A percentile compares a stretch with the other conserved stretches of the same genome.
Conservation (phyloP, 495 filamentous ascomycete genomes). For the Friedmanniomyces simplex region DNA sequence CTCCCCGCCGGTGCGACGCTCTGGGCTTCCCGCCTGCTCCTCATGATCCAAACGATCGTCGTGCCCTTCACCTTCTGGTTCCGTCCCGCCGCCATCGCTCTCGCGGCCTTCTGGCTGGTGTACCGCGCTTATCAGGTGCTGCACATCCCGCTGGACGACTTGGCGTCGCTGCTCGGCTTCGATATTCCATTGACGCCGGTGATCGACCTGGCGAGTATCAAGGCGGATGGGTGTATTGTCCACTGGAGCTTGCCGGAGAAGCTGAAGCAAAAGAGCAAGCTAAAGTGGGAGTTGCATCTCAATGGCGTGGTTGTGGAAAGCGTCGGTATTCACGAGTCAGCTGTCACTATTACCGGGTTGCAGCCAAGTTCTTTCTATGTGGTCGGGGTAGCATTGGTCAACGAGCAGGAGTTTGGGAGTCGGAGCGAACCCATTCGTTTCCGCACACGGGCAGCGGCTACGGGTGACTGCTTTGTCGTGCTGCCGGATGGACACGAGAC, state of each 20-base stretch:
- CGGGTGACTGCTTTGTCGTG: slow-evolving; percentile 24
- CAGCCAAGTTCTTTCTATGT: slow-evolving; percentile 83
- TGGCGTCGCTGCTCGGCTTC: slow-evolving; percentile 81
- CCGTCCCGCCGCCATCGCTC: neutral
- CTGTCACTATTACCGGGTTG: slow-evolving; percentile 76
- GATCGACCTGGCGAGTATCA: slow-evolving; percentile 84
- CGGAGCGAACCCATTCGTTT: slow-evolving; percentile 76
- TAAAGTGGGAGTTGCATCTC: slow-evolving; percentile 82
- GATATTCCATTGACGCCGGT: slow-evolving; percentile 85
- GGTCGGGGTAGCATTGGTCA: slow-evolving; percentile 80
- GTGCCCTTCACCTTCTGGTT: slow-evolving; percentile 10
- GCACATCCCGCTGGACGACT: slow-evolving; percentile 77
- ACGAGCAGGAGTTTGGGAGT: slow-evolving; percentile 80
- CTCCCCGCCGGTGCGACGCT: neutral
- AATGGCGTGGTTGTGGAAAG: slow-evolving; percentile 58
- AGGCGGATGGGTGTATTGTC: slow-evolving; percentile 73
- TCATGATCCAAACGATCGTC: slow-evolving; percentile 1
- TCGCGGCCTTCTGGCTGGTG: slow-evolving; percentile 24
- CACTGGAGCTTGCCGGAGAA: slow-evolving; percentile 78
- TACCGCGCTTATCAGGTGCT: slow-evolving; percentile 76
- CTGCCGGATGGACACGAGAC: slow-evolving; percentile 25
- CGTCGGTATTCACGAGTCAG: slow-evolving; percentile 60
- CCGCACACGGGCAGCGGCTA: slow-evolving; percentile 37
- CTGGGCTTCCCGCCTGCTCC: neutral
- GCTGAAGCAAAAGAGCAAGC: slow-evolving; percentile 62